Evolutionary conservation across 768 basidiomycete species (phyloP), one percentile per base, ranked within the genome.

Genomic region (Psilocybe azurescens): DNA sequence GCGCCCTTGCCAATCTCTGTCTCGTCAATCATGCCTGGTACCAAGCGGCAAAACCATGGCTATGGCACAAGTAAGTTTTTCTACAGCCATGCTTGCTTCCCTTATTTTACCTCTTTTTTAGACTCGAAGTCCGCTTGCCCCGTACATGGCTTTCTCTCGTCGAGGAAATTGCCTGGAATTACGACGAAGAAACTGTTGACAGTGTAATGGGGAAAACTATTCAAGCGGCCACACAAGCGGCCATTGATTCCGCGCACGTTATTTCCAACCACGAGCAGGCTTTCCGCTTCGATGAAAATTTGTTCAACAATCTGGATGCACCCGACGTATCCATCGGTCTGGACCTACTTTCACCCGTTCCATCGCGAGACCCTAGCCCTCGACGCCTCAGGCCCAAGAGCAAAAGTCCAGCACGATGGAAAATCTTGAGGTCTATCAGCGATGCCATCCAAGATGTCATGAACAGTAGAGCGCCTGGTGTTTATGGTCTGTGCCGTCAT

Each of bases 361-460:
- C 87, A 1, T 93, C 93, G 56, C 90, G 93, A 60, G 91, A 95
- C 65, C 90, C 92, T 5, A 93, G 90, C 71, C 93, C 93, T 0
- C 78, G 88, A 48, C 87, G 93, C 24, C 77, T 93, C 3, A 81
- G 92, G 54, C 80, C 85, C 0, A 91, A 93, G 71, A 92, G 92
- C 72, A 84, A 90, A 69, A 90, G 89, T 66, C 93, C 93, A 5
- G 89, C 89, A 0, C 85, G 93, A 1, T 95, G 93, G 93, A 87
- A 91, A 70, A 81, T 95, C 39, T 78, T 95, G 74, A 84, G 88
- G 29, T 85, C 88, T 55, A 93, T 95, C 49, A 90, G 85, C 66
- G 86, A 93, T 63, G 91, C 91, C 4, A 86, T 93, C 29, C 89
- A 90, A 66, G 80, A 87, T 65, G 85, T 90, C 2, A 79, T 93